Evolutionary conservation across 768 basidiomycete species (phyloP), one percentile per base, ranked within the genome.

Genomic region (Termitomyces titanicus): DNA sequence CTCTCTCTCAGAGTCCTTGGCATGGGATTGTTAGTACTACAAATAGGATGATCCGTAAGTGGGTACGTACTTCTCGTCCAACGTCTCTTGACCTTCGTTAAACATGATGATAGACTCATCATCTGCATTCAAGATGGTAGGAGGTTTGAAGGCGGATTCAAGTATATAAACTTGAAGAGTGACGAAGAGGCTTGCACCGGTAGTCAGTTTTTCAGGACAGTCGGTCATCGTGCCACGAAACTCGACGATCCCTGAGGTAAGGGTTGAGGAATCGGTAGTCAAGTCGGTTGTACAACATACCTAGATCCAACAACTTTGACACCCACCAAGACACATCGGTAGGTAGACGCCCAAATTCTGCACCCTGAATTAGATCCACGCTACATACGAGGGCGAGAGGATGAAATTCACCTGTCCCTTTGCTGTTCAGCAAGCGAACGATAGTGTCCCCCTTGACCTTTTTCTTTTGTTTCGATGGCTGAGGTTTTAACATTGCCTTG

Each of bases 81-180:
- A 74, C 0, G 92, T 94, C 66, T 96, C 94, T 49, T 83, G 75
- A 2, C 89, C 89, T 66, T 92, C 89, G 57, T 84, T 81, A 66
- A 91, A 87, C 63, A 85, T 76, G 3, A 61, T 54, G 37, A 63
- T 71, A 1, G 56, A 65, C 1, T 56, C 56, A 57, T 70, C 67
- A 46, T 79, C 66, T 24, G 68, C 51, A 8, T 72, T 64, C 18
- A 72, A 65, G 13, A 70, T 58, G 13, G 72, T 69, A 22, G 76
- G 72, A 9, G 79, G 67, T 52, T 74, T 79, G 71, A 94, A 96
- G 3, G 92, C 93, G 4, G 78, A 70, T 10, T 79, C 70, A 31
- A 82, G 79, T 33, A 95, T 74, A 67, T 85, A 92, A 12, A 90
- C 79, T 49, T 81, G 83, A 18, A 94, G 73, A 5, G 89, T 86